Evolutionary conservation across 768 basidiomycete species (phyloP).

Genomic region (Termitomyces sp.): DNA sequence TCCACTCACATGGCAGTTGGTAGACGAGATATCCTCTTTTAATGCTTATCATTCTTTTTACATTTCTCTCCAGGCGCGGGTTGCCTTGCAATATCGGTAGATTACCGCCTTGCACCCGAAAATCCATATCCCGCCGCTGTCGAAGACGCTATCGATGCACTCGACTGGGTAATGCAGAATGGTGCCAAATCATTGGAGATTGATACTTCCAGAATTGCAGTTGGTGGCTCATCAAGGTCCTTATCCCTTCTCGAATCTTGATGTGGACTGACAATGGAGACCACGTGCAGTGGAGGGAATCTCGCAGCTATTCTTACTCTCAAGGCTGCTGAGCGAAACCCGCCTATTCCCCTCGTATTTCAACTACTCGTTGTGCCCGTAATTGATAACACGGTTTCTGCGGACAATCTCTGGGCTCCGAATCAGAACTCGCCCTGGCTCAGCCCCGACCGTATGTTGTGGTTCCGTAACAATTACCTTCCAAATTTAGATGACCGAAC

Average conservation of each 20-base stretch:
- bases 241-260: not conserved
- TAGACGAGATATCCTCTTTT: slow-evolving; percentile 19
- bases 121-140: slow-evolving; percentile 66
- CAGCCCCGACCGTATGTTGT: slow-evolving; percentile 57
- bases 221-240: slow-evolving; percentile 72
- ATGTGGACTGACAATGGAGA: not conserved
- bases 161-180: slow-evolving; percentile 52
- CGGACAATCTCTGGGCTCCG: slow-evolving; percentile 45
- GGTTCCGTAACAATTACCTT: slow-evolving; percentile 68
- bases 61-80: slow-evolving; percentile 36
- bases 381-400: slow-evolving; percentile 60
- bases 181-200: slow-evolving; percentile 41
- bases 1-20: slow-evolving; percentile 54
- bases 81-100: slow-evolving; percentile 59
- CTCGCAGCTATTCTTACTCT: slow-evolving; percentile 61
- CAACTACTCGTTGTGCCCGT: slow-evolving; percentile 70
- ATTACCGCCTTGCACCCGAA: slow-evolving; percentile 72
- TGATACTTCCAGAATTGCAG: slow-evolving; percentile 50
- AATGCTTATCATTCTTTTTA: not conserved
- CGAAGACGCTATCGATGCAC: slow-evolving; percentile 61
- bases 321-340: slow-evolving; percentile 45
- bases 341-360: slow-evolving; percentile 50
- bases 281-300: slow-evolving; percentile 52
- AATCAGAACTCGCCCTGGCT: slow-evolving; percentile 58
- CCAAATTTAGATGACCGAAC: slow-evolving; percentile 53